A percentile compares a stretch with the other conserved stretches of the same genome.
These are phyloP conservation scores for Gynandropsis gynandra DNA, from an alignment of 345 rosid genomes.

Conservation along the genomic window DNA sequence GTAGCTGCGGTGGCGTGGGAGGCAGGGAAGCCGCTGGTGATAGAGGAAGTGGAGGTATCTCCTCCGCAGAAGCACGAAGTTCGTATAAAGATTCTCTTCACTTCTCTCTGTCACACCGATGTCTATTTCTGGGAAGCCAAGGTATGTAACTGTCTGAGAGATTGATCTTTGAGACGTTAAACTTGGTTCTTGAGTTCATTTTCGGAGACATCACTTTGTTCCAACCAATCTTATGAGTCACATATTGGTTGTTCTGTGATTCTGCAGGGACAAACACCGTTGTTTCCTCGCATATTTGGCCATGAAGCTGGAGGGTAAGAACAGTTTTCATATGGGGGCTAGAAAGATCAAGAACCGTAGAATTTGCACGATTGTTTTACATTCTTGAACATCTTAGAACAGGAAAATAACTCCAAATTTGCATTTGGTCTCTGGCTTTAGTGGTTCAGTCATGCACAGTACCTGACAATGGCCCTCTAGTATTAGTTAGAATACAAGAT, in stretches of 20 bases:
- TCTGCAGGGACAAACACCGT: conserved; percentile 61
- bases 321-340: not conserved
- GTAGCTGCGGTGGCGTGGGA: conserved; percentile 92
- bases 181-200: not conserved
- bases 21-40: conserved; percentile 77
- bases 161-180: not conserved
- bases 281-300: conserved; percentile 74
- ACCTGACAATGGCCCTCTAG: no score
- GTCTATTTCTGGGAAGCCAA: conserved; percentile 96
- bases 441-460: no score
- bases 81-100: conserved; percentile 69
- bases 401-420: no score
- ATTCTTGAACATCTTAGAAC: no score
- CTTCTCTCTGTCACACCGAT: conserved; percentile 83
- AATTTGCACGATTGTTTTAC: no score
- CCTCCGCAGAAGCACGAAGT: conserved; percentile 83
- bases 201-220: no score
- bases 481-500: no score
- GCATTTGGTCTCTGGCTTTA: no score
- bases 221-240: no score
- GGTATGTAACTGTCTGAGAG: conserved; percentile 26
- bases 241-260: not conserved
- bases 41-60: conserved; percentile 83
- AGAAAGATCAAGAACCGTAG: not conserved
- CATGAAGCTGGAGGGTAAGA: conserved; percentile 84